Percentiles rank a stretch among this genome's conserved stretches.
Evolutionary conservation across 805 yeast genomes (phyloP).

Genomic region (Lachancea waltii): DNA sequence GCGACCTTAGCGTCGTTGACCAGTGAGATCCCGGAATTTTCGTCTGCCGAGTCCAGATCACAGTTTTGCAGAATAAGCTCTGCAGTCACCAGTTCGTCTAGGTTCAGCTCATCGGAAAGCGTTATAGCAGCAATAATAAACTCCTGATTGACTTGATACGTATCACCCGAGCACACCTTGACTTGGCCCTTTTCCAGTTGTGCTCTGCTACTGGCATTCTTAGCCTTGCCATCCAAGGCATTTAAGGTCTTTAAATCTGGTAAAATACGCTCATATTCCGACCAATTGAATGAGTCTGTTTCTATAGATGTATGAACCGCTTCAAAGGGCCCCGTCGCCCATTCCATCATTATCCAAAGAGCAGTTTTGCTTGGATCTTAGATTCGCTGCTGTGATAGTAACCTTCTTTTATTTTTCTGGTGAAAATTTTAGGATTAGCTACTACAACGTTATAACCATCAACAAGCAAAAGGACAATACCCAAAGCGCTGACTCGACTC

Average conservation of each 20-base stretch:
- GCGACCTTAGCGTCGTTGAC: conserved; percentile 60
- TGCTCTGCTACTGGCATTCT: conserved; percentile 42
- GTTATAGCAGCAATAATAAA: conserved; percentile 55
- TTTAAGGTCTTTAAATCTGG: conserved; percentile 42
- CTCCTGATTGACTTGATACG: conserved; percentile 53
- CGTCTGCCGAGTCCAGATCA: conserved; percentile 23
- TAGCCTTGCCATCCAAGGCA: conserved; percentile 34
- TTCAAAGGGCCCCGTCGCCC: conserved; percentile 33
- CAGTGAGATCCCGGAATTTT: conserved; percentile 29
- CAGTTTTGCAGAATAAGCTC: conserved; percentile 46
- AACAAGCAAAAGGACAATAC: no score
- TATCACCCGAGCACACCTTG: conserved; percentile 41
- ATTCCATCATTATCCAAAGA: conserved; percentile 12
- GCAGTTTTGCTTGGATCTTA: not conserved
- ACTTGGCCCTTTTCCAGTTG: conserved; percentile 42
- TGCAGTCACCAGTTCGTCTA: conserved; percentile 75
- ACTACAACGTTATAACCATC: no score
- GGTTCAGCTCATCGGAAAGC: conserved; percentile 56
- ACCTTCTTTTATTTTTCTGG: not conserved
- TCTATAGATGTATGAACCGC: conserved; percentile 44
- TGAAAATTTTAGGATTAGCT: not conserved
- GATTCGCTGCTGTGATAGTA: not conserved
- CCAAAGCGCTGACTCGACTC: no score
- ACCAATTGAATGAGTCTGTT: conserved; percentile 19
- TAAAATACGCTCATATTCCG: conserved; percentile 31